These are phyloP conservation scores for Trametes sanguinea DNA, from an alignment of 768 basidiomycete genomes.

Conservation along the genomic window DNA sequence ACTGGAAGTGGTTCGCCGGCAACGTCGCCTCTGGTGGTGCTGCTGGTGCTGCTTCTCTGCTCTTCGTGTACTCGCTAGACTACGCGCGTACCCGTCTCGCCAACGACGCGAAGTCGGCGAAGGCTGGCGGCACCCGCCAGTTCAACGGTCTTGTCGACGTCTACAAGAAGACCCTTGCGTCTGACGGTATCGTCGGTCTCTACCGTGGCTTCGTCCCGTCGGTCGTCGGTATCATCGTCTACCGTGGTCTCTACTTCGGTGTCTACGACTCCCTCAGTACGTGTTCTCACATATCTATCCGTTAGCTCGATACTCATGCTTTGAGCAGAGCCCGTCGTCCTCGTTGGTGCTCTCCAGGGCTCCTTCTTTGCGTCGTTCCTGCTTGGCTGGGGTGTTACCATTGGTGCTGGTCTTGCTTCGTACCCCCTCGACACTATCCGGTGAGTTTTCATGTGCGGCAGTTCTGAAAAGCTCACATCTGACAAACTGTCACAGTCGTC, in stretches of 20 bases:
- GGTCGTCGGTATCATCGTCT: conserved; percentile 98
- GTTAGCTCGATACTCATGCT: conserved; percentile 29
- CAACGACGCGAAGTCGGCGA: conserved; percentile 95
- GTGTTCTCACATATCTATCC: conserved; percentile 34
- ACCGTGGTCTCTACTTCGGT: conserved; percentile 99
- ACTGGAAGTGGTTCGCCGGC: conserved; percentile 98
- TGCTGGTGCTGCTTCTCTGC: conserved; percentile 96
- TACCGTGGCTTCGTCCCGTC: conserved; percentile 99
- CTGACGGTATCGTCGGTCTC: conserved; percentile 97
- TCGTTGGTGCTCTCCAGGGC: conserved; percentile 92
- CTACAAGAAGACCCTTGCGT: conserved; percentile 95
- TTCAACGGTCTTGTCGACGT: conserved; percentile 99
- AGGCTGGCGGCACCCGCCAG: conserved; percentile 90
- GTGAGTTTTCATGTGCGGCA: conserved; percentile 39
- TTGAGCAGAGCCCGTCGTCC: conserved; percentile 86
- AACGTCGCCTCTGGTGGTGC: conserved; percentile 99
- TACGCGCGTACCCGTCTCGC: conserved; percentile 99
- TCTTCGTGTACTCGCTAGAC: conserved; percentile 99
- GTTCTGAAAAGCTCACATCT: too few species aligned
- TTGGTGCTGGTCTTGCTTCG: conserved; percentile 98
- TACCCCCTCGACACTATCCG: conserved; percentile 93
- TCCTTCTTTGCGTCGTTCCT: conserved; percentile 96
- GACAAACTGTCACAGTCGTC: conserved; percentile 65
- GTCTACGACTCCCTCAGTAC: conserved; percentile 90
- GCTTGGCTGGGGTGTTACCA: conserved; percentile 99